A percentile compares a stretch with the other conserved stretches of the same genome.
Conservation (phyloP, 169 alveolate genomes). For the Plasmodium relictum region DNA sequence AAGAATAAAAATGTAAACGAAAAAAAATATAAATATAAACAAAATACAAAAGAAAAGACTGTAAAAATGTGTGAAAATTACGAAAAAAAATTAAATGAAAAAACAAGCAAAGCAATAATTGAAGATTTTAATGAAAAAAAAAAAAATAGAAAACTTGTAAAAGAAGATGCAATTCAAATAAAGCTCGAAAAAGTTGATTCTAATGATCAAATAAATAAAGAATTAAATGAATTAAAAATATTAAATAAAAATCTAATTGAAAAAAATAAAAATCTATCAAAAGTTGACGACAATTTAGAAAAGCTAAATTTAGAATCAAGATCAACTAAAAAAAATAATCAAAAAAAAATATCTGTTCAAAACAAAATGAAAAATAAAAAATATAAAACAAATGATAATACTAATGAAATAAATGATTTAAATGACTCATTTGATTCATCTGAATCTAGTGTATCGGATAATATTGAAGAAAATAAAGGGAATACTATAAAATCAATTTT, state of each 20-base stretch:
- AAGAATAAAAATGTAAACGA: neutral
- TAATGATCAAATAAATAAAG: conserved; percentile 3
- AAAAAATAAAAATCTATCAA: conserved; percentile 6
- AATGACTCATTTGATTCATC: conserved; percentile 31
- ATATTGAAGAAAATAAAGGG: conserved; percentile 12
- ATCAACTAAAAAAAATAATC: conserved; percentile 16
- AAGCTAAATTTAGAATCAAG: neutral
- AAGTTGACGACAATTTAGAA: neutral
- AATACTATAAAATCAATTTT: conserved; percentile 37
- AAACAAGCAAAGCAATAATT: neutral
- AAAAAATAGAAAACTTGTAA: conserved; percentile 15
- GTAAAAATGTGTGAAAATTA: conserved; percentile 3
- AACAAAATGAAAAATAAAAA: conserved; percentile 12
- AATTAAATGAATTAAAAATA: conserved; percentile 3
- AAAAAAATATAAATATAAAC: conserved; percentile 7
- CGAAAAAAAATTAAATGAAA: conserved; percentile 17
- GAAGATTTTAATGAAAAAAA: conserved; percentile 11
- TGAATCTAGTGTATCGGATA: conserved; percentile 11
- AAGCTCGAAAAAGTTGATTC: conserved; percentile 15
- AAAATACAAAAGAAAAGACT: neutral
- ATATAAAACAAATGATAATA: neutral
- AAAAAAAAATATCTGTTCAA: conserved; percentile 9
- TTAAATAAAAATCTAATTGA: neutral
- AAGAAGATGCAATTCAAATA: conserved; percentile 22
- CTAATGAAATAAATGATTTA: conserved; percentile 13